phyloP scores from a whole-genome alignment of 2,329 filamentous ascomycete species.

The Penicillium thymicola region DNA sequence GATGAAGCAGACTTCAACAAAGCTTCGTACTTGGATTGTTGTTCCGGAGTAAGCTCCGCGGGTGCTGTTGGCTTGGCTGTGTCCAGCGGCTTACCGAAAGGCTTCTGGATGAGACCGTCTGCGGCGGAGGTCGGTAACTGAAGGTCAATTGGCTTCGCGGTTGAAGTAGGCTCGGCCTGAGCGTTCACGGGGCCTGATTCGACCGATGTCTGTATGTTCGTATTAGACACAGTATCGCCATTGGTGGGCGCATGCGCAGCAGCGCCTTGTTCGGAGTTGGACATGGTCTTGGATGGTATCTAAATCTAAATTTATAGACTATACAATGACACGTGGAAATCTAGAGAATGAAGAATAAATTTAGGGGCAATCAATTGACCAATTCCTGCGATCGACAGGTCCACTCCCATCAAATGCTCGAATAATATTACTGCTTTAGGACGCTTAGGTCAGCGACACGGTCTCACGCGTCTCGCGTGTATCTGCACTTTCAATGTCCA shows the following conservation, averaged over 20 bases:
- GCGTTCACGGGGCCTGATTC: slow-evolving; percentile 2
- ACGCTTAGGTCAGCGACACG: slow-evolving; percentile 23
- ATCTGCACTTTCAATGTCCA: slow-evolving; percentile 1
- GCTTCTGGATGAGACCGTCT: slow-evolving; percentile 51
- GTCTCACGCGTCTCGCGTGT: slow-evolving; percentile 19
- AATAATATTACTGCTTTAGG: slow-evolving; percentile 18
- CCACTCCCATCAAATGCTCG: slow-evolving; percentile 13
- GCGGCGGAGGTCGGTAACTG: slow-evolving; percentile 38
- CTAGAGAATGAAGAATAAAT: not conserved
- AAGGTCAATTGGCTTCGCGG: slow-evolving; percentile 19
- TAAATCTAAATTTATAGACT: not conserved
- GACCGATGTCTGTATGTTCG: not conserved
- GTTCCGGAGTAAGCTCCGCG: slow-evolving; percentile 66
- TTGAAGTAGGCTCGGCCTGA: slow-evolving; percentile 7
- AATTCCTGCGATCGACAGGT: slow-evolving; percentile 8
- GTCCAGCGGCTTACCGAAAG: slow-evolving; percentile 57
- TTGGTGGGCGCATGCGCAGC: slow-evolving; percentile 10
- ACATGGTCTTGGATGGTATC: not conserved
- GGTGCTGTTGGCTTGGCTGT: slow-evolving; percentile 56
- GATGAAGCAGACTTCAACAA: slow-evolving; percentile 67
- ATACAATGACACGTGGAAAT: not conserved
- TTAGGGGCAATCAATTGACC: not conserved
- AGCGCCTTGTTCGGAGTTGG: slow-evolving; percentile 3
- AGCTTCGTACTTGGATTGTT: slow-evolving; percentile 75
- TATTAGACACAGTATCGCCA: slow-evolving; percentile 8